Conservation (phyloP, 208 protist species). For the Trypanosomatidae sp. region DNA sequence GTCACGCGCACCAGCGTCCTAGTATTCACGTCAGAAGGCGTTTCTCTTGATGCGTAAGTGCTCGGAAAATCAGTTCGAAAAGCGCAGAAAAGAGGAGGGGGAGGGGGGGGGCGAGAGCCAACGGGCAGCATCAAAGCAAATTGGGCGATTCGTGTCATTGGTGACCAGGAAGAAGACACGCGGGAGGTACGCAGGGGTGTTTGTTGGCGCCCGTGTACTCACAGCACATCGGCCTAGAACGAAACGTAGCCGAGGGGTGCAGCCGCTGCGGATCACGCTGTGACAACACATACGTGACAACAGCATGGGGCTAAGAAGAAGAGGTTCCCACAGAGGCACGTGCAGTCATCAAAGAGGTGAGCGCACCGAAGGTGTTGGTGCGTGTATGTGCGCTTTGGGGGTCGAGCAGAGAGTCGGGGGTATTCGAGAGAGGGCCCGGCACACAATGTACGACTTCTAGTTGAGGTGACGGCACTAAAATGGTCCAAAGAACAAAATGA, state of each 20-base stretch:
- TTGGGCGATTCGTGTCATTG: background rate
- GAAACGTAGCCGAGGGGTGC: background rate
- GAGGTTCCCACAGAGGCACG: background rate
- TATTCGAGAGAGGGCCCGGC: background rate
- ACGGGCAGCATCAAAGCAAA: background rate
- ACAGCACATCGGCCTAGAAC: background rate
- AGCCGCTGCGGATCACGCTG: background rate
- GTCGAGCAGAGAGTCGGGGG: background rate
- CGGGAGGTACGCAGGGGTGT: background rate
- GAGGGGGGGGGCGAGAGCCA: background rate
- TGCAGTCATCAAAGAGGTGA: background rate
- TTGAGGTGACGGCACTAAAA: background rate
- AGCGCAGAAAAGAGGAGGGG: background rate
- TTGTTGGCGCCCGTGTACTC: background rate
- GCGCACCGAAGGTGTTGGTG: background rate
- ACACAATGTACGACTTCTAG: background rate
- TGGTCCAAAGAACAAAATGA: background rate
- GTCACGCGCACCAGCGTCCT: background rate
- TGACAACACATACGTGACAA: background rate
- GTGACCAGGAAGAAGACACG: background rate
- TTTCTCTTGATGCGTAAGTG: background rate
- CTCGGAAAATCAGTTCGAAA: background rate
- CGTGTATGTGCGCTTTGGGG: background rate
- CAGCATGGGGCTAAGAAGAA: background rate
- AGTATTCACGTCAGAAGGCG: background rate